A percentile compares a stretch with the other conserved stretches of the same genome.
phyloP scores from a whole-genome alignment of 257 asterid species.

The Knoxia roxburghii region DNA sequence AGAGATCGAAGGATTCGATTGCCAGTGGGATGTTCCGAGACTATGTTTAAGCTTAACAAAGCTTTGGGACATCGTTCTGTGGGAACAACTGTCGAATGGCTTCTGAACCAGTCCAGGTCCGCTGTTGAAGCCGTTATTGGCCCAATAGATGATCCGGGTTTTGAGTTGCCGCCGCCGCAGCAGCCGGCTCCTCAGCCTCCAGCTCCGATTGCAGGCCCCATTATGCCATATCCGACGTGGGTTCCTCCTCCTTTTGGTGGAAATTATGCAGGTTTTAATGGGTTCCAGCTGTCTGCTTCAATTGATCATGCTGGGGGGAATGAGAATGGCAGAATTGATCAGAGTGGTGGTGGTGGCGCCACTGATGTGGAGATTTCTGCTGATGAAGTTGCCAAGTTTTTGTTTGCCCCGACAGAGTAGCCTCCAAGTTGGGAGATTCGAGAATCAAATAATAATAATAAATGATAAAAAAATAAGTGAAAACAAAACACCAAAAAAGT shows the following conservation, averaged over 20 bases:
- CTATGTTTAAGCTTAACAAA: conserved; percentile 1
- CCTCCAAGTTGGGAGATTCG: not conserved
- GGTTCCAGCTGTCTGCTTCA: not conserved
- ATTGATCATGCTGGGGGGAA: not conserved
- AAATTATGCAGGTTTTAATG: not conserved
- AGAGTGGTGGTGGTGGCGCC: too few relatives aligned
- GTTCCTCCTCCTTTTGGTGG: not conserved
- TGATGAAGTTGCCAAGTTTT: not conserved
- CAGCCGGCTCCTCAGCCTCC: too few relatives aligned
- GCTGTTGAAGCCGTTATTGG: conserved; percentile 3
- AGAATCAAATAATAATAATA: too few relatives aligned
- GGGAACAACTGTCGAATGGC: conserved; percentile 16
- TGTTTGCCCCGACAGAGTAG: not conserved
- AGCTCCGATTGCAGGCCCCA: too few relatives aligned
- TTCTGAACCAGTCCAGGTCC: conserved; percentile 1
- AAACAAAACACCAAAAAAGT: not conserved
- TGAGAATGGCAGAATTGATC: not conserved
- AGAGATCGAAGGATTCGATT: conserved; percentile 4
- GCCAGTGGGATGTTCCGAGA: not conserved
- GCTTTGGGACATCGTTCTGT: conserved; percentile 1
- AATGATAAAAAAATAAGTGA: too few relatives aligned
- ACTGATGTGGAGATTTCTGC: not conserved
- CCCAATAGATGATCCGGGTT: too few relatives aligned
- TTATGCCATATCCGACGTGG: not conserved
- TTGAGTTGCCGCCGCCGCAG: too few relatives aligned